Conservation (phyloP, 768 basidiomycete genomes). For the Tulasnella sp. region DNA sequence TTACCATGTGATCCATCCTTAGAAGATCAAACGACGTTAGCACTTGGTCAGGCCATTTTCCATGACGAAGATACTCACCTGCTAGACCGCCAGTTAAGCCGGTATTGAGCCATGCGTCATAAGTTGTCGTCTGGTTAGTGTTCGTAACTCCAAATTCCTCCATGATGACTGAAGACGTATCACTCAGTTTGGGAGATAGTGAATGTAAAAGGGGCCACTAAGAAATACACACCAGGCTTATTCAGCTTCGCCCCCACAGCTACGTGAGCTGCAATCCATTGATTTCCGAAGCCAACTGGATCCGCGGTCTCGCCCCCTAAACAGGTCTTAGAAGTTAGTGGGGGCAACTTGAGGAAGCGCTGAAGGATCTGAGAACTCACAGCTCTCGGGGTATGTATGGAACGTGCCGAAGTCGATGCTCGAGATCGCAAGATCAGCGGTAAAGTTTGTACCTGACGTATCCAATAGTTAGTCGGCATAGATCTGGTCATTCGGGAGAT, state of each 20-base stretch:
- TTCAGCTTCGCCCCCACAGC: constrained; percentile 37
- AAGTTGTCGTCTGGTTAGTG: constrained; percentile 36
- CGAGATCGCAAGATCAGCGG: constrained; percentile 40
- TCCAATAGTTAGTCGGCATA: constrained; percentile 29
- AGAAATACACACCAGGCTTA: too few species aligned
- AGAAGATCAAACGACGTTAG: not conserved
- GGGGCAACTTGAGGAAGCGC: not conserved
- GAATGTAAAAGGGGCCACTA: too few species aligned
- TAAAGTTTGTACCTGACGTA: constrained; percentile 40
- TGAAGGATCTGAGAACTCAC: constrained; percentile 35
- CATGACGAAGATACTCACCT: constrained; percentile 33
- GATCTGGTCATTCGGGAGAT: not conserved
- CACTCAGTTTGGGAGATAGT: too few species aligned
- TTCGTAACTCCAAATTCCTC: constrained; percentile 55
- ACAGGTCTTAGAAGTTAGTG: not conserved
- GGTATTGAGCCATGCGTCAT: constrained; percentile 38
- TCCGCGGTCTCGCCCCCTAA: not conserved
- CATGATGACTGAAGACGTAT: too few species aligned
- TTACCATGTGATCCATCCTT: constrained; percentile 39
- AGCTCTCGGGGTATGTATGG: constrained; percentile 30
- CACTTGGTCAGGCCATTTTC: not conserved
- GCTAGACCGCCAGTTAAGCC: not conserved
- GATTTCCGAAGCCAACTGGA: constrained; percentile 21
- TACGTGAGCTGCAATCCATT: constrained; percentile 56
- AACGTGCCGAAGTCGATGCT: constrained; percentile 58